phyloP scores from a whole-genome alignment of 345 rosid genomes.

The Clausena lansium region DNA sequence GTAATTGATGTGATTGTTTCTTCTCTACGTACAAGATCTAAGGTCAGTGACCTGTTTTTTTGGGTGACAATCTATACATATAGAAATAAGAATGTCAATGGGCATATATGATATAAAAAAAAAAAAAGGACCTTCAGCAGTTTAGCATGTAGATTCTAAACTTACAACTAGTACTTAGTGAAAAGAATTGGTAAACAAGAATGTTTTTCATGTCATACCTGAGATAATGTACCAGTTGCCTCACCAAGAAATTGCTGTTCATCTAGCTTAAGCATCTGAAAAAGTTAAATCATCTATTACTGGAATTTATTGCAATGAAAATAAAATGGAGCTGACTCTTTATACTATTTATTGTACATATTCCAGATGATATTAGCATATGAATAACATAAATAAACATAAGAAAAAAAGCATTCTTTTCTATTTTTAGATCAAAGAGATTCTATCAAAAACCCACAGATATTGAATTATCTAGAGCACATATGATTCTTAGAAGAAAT shows the following conservation, averaged over 20 bases:
- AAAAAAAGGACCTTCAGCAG: neutral
- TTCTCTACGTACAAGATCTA: constrained; percentile 57
- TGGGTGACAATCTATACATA: constrained; percentile 52
- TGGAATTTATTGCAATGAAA: constrained; percentile 6
- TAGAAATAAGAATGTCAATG: neutral
- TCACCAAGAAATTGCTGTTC: constrained; percentile 78
- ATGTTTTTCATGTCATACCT: constrained; percentile 42
- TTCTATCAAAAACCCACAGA: neutral
- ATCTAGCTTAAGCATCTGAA: constrained; percentile 70
- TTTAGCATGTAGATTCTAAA: neutral
- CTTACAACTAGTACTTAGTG: neutral
- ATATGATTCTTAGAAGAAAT: neutral
- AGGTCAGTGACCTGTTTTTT: constrained; percentile 44
- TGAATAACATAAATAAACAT: neutral
- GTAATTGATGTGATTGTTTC: no score
- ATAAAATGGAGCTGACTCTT: neutral
- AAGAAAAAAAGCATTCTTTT: no score
- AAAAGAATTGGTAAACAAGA: constrained; percentile 4
- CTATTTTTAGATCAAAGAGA: no score
- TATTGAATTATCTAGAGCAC: neutral
- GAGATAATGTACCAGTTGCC: constrained; percentile 52
- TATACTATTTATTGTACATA: neutral
- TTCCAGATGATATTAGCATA: neutral
- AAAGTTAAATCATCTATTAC: constrained; percentile 16
- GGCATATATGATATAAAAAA: neutral